A percentile compares a stretch with the other conserved stretches of the same genome.
Evolutionary conservation across 2,329 filamentous ascomycete genomes (phyloP).

Genomic region (Aspergillus tubingensis): DNA sequence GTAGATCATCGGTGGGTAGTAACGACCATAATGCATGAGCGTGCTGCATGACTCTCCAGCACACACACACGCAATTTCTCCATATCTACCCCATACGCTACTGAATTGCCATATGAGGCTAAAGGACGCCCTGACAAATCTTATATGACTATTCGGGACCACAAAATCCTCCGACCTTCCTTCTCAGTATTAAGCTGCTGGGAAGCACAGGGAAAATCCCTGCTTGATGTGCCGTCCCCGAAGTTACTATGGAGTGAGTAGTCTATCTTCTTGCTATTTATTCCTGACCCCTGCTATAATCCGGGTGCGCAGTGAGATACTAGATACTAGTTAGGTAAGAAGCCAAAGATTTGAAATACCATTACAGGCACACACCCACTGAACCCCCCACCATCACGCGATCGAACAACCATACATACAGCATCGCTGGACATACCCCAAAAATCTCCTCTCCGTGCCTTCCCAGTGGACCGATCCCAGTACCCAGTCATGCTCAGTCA

Average conservation of each 20-base stretch:
- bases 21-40: neutral
- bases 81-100: conserved; percentile 9
- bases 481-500: neutral
- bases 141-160: neutral
- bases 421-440: neutral
- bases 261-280: no score
- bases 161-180: neutral
- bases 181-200: neutral
- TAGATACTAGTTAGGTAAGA: neutral
- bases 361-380: neutral
- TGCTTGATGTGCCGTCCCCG: neutral
- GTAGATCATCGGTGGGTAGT: conserved; percentile 4
- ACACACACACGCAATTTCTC: neutral
- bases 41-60: neutral
- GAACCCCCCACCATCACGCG: neutral
- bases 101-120: conserved; percentile 2
- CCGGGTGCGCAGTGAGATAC: no score
- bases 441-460: neutral
- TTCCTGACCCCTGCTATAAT: no score
- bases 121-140: conserved; percentile 6
- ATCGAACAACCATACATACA: neutral
- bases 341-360: neutral
- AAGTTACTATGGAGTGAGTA: no score
- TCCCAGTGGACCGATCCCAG: neutral
- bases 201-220: neutral